Percentiles rank a stretch among this genome's conserved stretches.
Conservation (phyloP, 495 filamentous ascomycete species). For the Xylaria scruposa region DNA sequence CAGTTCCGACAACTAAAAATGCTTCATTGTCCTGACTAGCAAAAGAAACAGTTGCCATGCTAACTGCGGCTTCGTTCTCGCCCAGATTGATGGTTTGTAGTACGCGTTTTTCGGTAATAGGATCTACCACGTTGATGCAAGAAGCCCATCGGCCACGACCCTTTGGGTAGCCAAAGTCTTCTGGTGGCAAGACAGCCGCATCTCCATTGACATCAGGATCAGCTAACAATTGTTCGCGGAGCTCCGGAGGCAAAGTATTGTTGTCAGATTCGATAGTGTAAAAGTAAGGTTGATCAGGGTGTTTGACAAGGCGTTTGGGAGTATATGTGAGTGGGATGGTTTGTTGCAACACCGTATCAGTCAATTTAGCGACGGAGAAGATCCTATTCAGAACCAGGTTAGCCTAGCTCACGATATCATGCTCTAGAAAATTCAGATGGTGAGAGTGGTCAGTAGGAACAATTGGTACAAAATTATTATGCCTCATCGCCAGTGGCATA, state of each 20-base stretch:
- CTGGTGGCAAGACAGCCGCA: constrained; percentile 69
- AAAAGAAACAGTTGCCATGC: constrained; percentile 82
- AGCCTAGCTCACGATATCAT: constrained; percentile 33
- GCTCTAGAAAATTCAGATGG: neutral
- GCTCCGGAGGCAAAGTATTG: constrained; percentile 80
- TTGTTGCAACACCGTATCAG: constrained; percentile 86
- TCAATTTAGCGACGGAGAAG: constrained; percentile 85
- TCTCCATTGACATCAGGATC: constrained; percentile 75
- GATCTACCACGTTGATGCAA: constrained; percentile 90
- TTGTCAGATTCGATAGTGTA: constrained; percentile 95
- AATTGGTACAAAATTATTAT: constrained; percentile 57
- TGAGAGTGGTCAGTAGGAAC: constrained; percentile 58
- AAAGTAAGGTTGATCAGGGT: constrained; percentile 86
- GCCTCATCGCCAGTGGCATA: constrained; percentile 55
- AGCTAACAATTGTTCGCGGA: constrained; percentile 70
- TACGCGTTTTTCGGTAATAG: constrained; percentile 72
- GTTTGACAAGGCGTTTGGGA: constrained; percentile 82
- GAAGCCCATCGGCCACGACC: constrained; percentile 90
- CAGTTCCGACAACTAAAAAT: constrained; percentile 92
- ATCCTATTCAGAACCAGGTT: constrained; percentile 78
- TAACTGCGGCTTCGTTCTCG: constrained; percentile 91
- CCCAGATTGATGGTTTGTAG: constrained; percentile 79
- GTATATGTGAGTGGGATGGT: constrained; percentile 90
- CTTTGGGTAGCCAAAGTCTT: constrained; percentile 89
- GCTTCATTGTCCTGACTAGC: constrained; percentile 85